phyloP scores from a whole-genome alignment of 2,329 filamentous ascomycete genomes.

The Alternaria solani region DNA sequence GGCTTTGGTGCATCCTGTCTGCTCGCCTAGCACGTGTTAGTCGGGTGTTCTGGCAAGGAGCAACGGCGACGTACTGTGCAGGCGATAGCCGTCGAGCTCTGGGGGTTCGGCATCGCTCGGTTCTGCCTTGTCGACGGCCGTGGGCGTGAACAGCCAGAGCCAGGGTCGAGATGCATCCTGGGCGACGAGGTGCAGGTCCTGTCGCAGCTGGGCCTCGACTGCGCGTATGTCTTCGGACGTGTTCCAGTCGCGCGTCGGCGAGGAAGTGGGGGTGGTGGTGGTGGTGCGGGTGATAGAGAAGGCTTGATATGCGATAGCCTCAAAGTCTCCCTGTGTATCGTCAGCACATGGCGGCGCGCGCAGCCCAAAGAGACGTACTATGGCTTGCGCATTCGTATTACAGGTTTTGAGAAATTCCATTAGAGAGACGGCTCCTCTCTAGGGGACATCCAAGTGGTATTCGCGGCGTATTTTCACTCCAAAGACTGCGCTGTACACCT shows the following conservation, averaged over 20 bases:
- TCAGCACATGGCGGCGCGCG: slow-evolving; percentile 19
- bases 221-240: slow-evolving; percentile 40
- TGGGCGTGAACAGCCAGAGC: slow-evolving; percentile 48
- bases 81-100: slow-evolving; percentile 37
- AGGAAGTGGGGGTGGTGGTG: slow-evolving; percentile 23
- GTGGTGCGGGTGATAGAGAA: slow-evolving; percentile 41
- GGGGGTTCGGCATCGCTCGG: slow-evolving; percentile 35
- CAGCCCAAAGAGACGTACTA: slow-evolving; percentile 29
- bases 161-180: slow-evolving; percentile 43
- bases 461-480: slow-evolving; percentile 47
- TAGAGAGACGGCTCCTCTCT: slow-evolving; percentile 43
- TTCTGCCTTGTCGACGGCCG: slow-evolving; percentile 32
- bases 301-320: slow-evolving; percentile 49
- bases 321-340: slow-evolving; percentile 44
- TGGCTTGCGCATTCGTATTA: slow-evolving; percentile 50
- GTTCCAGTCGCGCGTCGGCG: slow-evolving; percentile 25
- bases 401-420: slow-evolving; percentile 52
- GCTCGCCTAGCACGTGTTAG: slow-evolving; percentile 43
- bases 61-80: slow-evolving; percentile 37
- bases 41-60: not conserved
- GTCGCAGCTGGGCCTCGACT: slow-evolving; percentile 42
- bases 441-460: slow-evolving; percentile 51
- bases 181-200: slow-evolving; percentile 37
- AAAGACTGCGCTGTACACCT: slow-evolving; percentile 43
- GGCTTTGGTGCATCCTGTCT: slow-evolving; percentile 44